A percentile compares a stretch with the other conserved stretches of the same genome.
These are phyloP conservation scores for Mycosphaerella arachidis DNA, from an alignment of 2,329 filamentous ascomycete genomes.

Conservation along the genomic window DNA sequence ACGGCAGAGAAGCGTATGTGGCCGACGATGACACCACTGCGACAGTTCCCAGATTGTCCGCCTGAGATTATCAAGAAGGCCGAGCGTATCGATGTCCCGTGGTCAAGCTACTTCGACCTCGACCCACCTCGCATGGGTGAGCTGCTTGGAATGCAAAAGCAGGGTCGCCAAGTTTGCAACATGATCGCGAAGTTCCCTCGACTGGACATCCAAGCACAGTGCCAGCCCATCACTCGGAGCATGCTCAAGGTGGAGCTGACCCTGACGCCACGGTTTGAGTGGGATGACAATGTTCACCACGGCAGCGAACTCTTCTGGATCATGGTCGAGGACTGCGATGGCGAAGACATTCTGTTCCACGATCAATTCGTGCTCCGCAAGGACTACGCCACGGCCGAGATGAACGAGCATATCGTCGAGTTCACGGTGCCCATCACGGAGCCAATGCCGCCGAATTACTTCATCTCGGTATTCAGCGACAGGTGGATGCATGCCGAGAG, in stretches of 20 bases:
- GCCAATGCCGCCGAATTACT: slow-evolving; percentile 98
- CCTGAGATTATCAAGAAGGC: slow-evolving; percentile 85
- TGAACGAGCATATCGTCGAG: slow-evolving; percentile 90
- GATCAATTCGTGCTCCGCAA: slow-evolving; percentile 89
- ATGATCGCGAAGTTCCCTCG: slow-evolving; percentile 90
- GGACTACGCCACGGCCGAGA: slow-evolving; percentile 78
- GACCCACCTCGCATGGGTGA: slow-evolving; percentile 96
- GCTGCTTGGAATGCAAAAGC: slow-evolving; percentile 82
- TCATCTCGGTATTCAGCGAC: slow-evolving; percentile 90
- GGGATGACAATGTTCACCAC: slow-evolving; percentile 88
- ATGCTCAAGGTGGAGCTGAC: slow-evolving; percentile 86
- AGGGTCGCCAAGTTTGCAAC: slow-evolving; percentile 77
- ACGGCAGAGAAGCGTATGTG: slow-evolving; percentile 99
- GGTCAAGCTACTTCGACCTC: slow-evolving; percentile 90
- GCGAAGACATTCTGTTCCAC: slow-evolving; percentile 90
- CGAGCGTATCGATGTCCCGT: slow-evolving; percentile 90
- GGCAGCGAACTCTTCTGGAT: slow-evolving; percentile 94
- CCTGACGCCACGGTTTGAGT: slow-evolving; percentile 90
- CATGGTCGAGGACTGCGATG: slow-evolving; percentile 92
- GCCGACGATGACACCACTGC: slow-evolving; percentile 94
- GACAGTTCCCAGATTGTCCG: slow-evolving; percentile 81
- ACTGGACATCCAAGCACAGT: slow-evolving; percentile 85
- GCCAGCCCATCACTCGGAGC: slow-evolving; percentile 90
- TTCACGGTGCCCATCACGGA: slow-evolving; percentile 96
- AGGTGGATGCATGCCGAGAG: slow-evolving; percentile 99